These are phyloP conservation scores for Cenococcum geophilum DNA, from an alignment of 495 filamentous ascomycete species.

Conservation along the genomic window DNA sequence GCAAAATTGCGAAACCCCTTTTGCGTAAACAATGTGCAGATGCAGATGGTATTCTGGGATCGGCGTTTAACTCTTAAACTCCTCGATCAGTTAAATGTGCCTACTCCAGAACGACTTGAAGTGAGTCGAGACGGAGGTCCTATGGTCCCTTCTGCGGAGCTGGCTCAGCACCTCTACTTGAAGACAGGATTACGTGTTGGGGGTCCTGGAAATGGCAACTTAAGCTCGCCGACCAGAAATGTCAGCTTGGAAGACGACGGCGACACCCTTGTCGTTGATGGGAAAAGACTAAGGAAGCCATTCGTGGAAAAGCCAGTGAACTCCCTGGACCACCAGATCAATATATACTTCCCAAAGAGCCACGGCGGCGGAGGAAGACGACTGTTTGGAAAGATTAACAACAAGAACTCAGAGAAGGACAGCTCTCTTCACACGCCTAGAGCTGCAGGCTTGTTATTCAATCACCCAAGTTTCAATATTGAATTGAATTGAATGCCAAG, in stretches of 20 bases:
- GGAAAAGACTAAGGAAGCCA: slow-evolving; percentile 72
- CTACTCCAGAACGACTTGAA: slow-evolving; percentile 83
- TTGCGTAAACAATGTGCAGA: slow-evolving; percentile 92
- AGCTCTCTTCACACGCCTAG: slow-evolving; percentile 66
- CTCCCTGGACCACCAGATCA: slow-evolving; percentile 97
- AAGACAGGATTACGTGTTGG: slow-evolving; percentile 73
- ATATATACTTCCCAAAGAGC: slow-evolving; percentile 87
- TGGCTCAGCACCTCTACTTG: slow-evolving; percentile 69
- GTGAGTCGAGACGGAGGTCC: slow-evolving; percentile 94
- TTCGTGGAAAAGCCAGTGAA: slow-evolving; percentile 99
- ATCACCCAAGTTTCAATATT: no score
- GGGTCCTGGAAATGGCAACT: slow-evolving; percentile 66
- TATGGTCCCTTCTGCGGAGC: slow-evolving; percentile 62
- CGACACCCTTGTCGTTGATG: slow-evolving; percentile 82
- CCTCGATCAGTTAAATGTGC: slow-evolving; percentile 79
- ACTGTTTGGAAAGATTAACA: slow-evolving; percentile 93
- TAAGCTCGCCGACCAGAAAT: slow-evolving; percentile 52
- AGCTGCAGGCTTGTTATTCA: no score
- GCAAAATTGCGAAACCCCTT: slow-evolving; percentile 86
- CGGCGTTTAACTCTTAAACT: slow-evolving; percentile 80
- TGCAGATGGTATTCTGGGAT: slow-evolving; percentile 99
- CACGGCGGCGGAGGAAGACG: slow-evolving; percentile 81
- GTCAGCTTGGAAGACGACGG: slow-evolving; percentile 81
- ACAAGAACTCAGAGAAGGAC: slow-evolving; percentile 95
- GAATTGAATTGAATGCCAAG: no score